These are phyloP conservation scores for Batkoa obscura DNA, from an alignment of 371 early-diverging fungal species.

Conservation along the genomic window DNA sequence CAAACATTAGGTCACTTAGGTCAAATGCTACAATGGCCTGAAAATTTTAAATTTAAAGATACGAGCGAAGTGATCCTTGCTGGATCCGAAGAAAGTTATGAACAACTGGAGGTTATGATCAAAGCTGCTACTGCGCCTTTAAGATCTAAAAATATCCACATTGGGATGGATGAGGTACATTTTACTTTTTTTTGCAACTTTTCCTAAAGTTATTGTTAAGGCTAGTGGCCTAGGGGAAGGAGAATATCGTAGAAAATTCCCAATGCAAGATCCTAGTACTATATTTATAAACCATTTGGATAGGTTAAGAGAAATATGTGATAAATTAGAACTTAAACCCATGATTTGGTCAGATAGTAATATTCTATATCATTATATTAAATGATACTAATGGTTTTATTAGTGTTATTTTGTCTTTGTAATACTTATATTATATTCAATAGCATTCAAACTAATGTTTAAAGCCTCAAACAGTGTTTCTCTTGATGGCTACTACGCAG, in stretches of 20 bases:
- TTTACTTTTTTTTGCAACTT: background rate
- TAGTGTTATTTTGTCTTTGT: slow-evolving; percentile 43
- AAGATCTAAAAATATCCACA: slow-evolving; percentile 55
- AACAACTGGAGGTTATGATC: slow-evolving; percentile 52
- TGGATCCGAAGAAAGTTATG: slow-evolving; percentile 52
- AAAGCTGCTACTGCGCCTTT: slow-evolving; percentile 39
- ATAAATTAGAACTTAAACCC: slow-evolving; percentile 32
- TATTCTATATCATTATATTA: slow-evolving; percentile 7
- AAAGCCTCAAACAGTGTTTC: slow-evolving; percentile 55
- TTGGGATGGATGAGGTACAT: slow-evolving; percentile 64
- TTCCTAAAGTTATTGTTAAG: slow-evolving; percentile 7
- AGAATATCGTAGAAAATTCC: slow-evolving; percentile 49
- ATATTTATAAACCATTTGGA: slow-evolving; percentile 60
- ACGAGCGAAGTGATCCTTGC: slow-evolving; percentile 57
- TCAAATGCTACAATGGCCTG: slow-evolving; percentile 77
- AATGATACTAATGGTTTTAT: background rate
- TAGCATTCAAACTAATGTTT: slow-evolving; percentile 13
- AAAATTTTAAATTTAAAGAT: slow-evolving; percentile 50
- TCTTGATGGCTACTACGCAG: slow-evolving; percentile 59
- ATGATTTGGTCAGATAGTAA: slow-evolving; percentile 81
- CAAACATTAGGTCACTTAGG: slow-evolving; percentile 81
- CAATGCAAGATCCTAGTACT: slow-evolving; percentile 43
- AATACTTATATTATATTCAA: background rate
- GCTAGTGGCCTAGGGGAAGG: slow-evolving; percentile 74
- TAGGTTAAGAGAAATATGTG: slow-evolving; percentile 49